Conservation (phyloP, 106 monocot species). For the Dendrobium huoshanense region DNA sequence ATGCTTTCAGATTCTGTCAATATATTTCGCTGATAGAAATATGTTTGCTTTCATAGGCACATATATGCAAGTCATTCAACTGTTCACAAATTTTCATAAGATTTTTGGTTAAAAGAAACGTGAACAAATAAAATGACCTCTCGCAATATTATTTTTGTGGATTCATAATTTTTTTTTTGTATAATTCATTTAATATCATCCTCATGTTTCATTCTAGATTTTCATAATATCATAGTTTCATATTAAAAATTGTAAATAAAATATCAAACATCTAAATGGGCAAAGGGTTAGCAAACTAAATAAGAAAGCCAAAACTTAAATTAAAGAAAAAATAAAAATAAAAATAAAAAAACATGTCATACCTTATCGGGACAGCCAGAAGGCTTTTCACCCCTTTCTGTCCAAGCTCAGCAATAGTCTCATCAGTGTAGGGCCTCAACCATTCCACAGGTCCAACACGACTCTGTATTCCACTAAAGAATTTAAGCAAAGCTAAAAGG, state of each 20-base stretch:
- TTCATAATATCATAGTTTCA: background rate
- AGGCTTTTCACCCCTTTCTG: slow-evolving; percentile 86
- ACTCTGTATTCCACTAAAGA: slow-evolving; percentile 41
- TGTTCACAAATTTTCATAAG: too few relatives aligned
- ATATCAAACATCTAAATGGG: too few relatives aligned
- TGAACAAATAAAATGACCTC: background rate
- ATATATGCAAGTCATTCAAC: too few relatives aligned
- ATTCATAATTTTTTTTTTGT: background rate
- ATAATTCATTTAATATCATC: background rate
- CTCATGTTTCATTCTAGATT: background rate
- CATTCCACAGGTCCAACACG: slow-evolving; percentile 98
- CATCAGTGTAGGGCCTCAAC: slow-evolving; percentile 97
- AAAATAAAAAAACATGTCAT: background rate
- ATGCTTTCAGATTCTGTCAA: too few relatives aligned
- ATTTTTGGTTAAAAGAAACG: too few relatives aligned
- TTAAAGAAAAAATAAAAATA: background rate
- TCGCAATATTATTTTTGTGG: background rate
- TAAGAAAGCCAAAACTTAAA: too few relatives aligned
- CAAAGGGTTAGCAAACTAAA: too few relatives aligned
- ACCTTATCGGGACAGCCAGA: slow-evolving; percentile 97
- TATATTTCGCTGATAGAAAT: too few relatives aligned
- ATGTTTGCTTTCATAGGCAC: too few relatives aligned
- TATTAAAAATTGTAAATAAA: too few relatives aligned
- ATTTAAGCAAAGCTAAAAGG: background rate
- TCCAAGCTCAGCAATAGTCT: slow-evolving; percentile 85